Evolutionary conservation across 352 stramenopile genomes (phyloP), one percentile per base, ranked within the genome.

Genomic region (Globisporangium cylindrosporum): DNA sequence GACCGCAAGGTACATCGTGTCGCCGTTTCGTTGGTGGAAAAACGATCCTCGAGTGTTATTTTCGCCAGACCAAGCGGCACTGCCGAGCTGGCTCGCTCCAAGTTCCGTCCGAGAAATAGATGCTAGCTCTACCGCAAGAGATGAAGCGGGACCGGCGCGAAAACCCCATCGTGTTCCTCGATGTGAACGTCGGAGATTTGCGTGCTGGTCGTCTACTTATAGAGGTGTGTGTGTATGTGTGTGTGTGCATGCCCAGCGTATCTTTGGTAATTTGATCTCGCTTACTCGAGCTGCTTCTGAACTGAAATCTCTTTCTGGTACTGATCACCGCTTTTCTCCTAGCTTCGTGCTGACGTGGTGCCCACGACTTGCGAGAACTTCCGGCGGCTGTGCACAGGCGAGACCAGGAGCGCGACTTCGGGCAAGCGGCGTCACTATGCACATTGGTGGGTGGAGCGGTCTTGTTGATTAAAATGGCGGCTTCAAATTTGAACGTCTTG

Each of bases 341-440:
- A 91, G 82, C 81, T 99, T 6, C 86, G 92, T 53, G 91, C 93
- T n/a, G 96, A 99, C 80, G 81, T 98, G 7, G 95, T 97, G 36
- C 97, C 97, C 0, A 83, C 85, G 48, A 99, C 97, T 0, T 96
- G 92, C 14, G 97, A 99, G 78, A 99, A 99, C 79, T 99, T 99
- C 76, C 82, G 97, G 53, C 88, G 83, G 49, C 77, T 99, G 4
- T 99, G 96, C 76, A 99, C 96, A 0, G 97, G 97, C 67, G 96
- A 99, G 80, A 88, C 73, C 14, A 74, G 60, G 29, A 73, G 78
- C n/a, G 8, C 66, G 22, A 81, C 34, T 73, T 92, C 78, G 43
- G 86, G 69, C 75, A 92, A 72, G 73, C 82, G 79, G 9, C 73
- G 80, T 9, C 73, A 83, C 51, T 82, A 87, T 72, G 69, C 78